phyloP scores from a whole-genome alignment of 225 moss, liverwort and hornwort species.

The Marchantia polymorpha region DNA sequence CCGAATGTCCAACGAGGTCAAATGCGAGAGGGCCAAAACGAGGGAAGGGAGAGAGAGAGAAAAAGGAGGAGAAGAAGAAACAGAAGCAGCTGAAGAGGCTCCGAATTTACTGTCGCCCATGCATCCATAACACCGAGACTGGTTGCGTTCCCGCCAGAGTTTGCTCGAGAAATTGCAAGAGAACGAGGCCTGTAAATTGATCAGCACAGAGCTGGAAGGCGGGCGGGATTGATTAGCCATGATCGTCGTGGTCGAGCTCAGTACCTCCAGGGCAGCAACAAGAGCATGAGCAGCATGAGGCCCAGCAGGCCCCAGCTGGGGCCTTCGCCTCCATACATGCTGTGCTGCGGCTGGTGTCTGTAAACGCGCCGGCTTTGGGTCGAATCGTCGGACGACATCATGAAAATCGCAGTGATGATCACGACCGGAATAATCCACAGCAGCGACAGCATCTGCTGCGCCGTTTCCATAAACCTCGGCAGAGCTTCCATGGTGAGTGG shows the following conservation, averaged over 20 bases:
- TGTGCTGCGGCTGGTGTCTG: slow-evolving; percentile 11
- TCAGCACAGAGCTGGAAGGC: background rate
- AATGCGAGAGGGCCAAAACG: background rate
- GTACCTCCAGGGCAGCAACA: slow-evolving; percentile 37
- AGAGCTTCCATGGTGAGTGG: slow-evolving; percentile 28
- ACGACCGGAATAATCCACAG: slow-evolving; percentile 29
- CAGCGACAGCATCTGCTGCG: slow-evolving; percentile 27
- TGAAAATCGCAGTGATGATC: slow-evolving; percentile 21
- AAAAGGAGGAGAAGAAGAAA: background rate
- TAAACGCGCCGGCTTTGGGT: slow-evolving; percentile 18
- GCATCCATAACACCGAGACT: background rate
- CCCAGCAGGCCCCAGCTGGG: slow-evolving; percentile 42
- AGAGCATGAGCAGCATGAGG: slow-evolving; percentile 36
- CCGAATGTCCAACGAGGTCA: background rate
- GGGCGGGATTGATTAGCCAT: background rate
- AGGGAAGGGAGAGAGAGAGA: background rate
- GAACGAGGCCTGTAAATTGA: no score
- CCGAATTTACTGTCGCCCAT: background rate
- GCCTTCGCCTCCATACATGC: slow-evolving; percentile 28
- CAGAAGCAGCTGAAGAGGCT: background rate
- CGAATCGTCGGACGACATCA: slow-evolving; percentile 22
- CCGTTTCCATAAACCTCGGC: slow-evolving; percentile 25
- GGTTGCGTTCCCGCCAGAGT: background rate
- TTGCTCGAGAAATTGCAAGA: background rate
- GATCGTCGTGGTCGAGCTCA: background rate